Percentiles rank a stretch among this genome's conserved stretches.
Evolutionary conservation across 2,329 filamentous ascomycete genomes (phyloP).

Genomic region (Penicillium nordicum): DNA sequence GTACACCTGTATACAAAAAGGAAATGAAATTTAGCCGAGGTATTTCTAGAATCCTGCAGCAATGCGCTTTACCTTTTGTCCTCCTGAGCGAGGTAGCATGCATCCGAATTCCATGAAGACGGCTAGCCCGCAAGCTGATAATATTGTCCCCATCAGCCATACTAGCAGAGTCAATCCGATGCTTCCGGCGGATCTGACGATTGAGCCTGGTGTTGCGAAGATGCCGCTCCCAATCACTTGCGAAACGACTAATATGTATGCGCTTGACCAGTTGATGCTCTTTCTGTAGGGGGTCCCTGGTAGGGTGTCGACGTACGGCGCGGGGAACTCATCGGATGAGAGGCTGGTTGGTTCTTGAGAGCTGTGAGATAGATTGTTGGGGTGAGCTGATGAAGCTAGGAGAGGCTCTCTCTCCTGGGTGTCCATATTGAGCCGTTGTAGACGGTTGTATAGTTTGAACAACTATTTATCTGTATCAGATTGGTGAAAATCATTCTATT

Average conservation of each 20-base stretch:
- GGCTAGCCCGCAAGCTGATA: conserved; percentile 60
- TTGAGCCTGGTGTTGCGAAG: conserved; percentile 67
- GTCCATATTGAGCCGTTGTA: conserved; percentile 13
- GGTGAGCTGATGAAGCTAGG: conserved; percentile 2
- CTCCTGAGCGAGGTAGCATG: conserved; percentile 67
- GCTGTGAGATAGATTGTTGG: background rate
- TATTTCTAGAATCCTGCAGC: conserved; percentile 45
- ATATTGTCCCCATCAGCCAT: conserved; percentile 61
- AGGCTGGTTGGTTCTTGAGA: background rate
- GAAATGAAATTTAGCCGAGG: conserved; percentile 37
- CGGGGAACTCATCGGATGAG: background rate
- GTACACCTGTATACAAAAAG: conserved; percentile 56
- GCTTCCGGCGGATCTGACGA: conserved; percentile 64
- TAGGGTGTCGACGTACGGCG: conserved; percentile 43
- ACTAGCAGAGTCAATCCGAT: conserved; percentile 60
- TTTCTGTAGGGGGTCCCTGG: conserved; percentile 54
- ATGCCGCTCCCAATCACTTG: conserved; percentile 68
- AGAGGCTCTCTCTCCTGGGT: conserved; percentile 22
- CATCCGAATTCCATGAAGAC: conserved; percentile 66
- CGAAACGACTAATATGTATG: conserved; percentile 65
- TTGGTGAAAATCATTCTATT: background rate
- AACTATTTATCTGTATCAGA: background rate
- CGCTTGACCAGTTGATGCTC: conserved; percentile 60
- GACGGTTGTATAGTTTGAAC: background rate
- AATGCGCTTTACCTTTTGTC: conserved; percentile 55